Evolutionary conservation across 2,329 filamentous ascomycete species (phyloP).

Genomic region (Fusarium solani-melongenae): DNA sequence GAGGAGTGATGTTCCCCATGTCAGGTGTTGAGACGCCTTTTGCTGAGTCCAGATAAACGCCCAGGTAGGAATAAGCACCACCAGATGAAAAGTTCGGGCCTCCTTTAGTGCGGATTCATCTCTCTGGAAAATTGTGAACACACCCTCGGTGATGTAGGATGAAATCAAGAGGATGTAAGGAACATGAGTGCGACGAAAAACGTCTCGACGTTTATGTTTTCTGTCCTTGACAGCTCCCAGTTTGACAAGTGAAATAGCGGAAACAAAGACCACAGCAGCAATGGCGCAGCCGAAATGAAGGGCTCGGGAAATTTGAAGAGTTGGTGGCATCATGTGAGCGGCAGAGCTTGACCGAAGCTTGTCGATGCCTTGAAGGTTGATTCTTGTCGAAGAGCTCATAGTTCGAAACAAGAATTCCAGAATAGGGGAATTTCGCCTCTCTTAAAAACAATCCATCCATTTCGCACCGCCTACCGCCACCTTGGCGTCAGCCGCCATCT

Average conservation of each 20-base stretch:
- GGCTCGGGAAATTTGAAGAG: not conserved
- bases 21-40: not conserved
- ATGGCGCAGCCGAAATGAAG: conserved; percentile 30
- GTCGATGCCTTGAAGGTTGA: too few relatives aligned
- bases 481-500: not conserved
- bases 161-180: conserved; percentile 1
- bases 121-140: not conserved
- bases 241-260: not conserved
- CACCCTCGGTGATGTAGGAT: conserved; percentile 3
- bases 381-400: not conserved
- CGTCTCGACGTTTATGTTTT: not conserved
- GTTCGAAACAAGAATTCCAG: not conserved
- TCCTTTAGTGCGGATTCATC: not conserved
- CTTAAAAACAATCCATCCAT: not conserved
- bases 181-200: not conserved
- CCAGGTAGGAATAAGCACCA: conserved; percentile 4
- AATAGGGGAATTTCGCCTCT: not conserved
- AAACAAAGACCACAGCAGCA: not conserved
- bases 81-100: conserved; percentile 5
- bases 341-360: not conserved
- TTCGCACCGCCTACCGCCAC: not conserved
- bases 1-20: conserved; percentile 1
- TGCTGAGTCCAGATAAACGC: not conserved
- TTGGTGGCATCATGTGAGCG: conserved; percentile 12
- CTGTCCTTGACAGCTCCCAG: not conserved